Percentiles rank a stretch among this genome's conserved stretches.
Conservation (phyloP, 345 rosid genomes). For the Hibiscus mutabilis region DNA sequence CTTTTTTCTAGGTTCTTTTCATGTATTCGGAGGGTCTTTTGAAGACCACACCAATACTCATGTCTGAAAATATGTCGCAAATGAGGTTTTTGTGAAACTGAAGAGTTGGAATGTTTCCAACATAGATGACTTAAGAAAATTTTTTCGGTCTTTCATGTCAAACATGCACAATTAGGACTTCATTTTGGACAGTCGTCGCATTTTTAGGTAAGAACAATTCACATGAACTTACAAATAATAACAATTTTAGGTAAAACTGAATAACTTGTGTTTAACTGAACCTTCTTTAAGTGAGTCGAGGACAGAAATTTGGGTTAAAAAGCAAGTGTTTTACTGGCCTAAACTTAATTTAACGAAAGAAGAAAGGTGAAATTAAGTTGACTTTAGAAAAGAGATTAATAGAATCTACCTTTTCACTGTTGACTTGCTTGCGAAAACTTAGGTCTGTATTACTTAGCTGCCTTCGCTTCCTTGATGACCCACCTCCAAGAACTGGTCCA, state of each 20-base stretch:
- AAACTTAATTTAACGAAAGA: not conserved
- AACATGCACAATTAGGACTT: not conserved
- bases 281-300: too few relatives aligned
- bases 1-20: not conserved
- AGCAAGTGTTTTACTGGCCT: not conserved
- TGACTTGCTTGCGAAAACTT: slow-evolving; percentile 32
- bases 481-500: slow-evolving; percentile 27
- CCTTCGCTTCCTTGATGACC: slow-evolving; percentile 30
- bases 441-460: slow-evolving; percentile 18
- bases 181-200: too few relatives aligned
- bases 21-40: not conserved
- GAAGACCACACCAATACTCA: not conserved
- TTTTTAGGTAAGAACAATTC: too few relatives aligned
- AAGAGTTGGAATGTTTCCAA: too few relatives aligned
- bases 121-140: not conserved
- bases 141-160: not conserved
- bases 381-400: not conserved
- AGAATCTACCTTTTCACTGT: slow-evolving; percentile 50
- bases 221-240: too few relatives aligned
- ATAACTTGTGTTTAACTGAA: not conserved
- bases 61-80: too few relatives aligned
- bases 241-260: not conserved
- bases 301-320: too few relatives aligned
- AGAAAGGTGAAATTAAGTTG: not conserved
- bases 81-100: too few relatives aligned